These are phyloP conservation scores for Kokia cookei DNA, from an alignment of 441 rosid genomes.

Conservation along the genomic window DNA sequence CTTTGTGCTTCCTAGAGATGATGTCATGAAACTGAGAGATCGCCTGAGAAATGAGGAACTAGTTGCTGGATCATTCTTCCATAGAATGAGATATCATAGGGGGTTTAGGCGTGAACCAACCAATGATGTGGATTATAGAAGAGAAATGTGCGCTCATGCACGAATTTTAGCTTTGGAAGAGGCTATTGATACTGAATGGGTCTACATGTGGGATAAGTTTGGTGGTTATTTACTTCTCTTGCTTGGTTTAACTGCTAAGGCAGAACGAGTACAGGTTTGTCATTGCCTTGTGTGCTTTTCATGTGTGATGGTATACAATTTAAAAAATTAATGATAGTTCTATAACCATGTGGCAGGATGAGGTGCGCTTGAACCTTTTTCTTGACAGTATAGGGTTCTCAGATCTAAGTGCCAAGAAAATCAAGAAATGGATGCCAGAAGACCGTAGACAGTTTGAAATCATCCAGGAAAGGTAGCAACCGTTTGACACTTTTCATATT, in stretches of 20 bases:
- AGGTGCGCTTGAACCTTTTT: slow-evolving; percentile 96
- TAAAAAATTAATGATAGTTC: slow-evolving; percentile 9
- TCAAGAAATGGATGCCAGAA: slow-evolving; percentile 99
- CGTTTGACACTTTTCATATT: slow-evolving; percentile 8
- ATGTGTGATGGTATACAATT: slow-evolving; percentile 6
- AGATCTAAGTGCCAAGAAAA: slow-evolving; percentile 97
- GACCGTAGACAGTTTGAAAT: slow-evolving; percentile 98
- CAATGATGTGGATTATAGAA: slow-evolving; percentile 73
- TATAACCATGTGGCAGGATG: slow-evolving; percentile 58
- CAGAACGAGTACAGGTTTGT: slow-evolving; percentile 94
- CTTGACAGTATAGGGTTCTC: slow-evolving; percentile 99
- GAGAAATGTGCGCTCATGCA: slow-evolving; percentile 99
- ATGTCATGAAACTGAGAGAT: slow-evolving; percentile 96
- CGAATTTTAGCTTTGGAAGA: slow-evolving; percentile 98
- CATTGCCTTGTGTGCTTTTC: slow-evolving; percentile 12
- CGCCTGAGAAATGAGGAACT: slow-evolving; percentile 96
- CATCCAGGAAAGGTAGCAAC: slow-evolving; percentile 90
- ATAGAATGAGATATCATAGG: slow-evolving; percentile 54
- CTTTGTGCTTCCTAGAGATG: slow-evolving; percentile 98
- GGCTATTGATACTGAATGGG: slow-evolving; percentile 99
- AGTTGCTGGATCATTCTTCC: slow-evolving; percentile 73
- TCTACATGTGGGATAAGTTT: slow-evolving; percentile 99
- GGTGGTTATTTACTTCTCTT: slow-evolving; percentile 96
- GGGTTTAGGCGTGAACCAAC: slow-evolving; percentile 54
- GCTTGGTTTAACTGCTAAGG: slow-evolving; percentile 99